Evolutionary conservation across 1,284 basidiomycete species (phyloP).

Genomic region (Volvariella volvacea): DNA sequence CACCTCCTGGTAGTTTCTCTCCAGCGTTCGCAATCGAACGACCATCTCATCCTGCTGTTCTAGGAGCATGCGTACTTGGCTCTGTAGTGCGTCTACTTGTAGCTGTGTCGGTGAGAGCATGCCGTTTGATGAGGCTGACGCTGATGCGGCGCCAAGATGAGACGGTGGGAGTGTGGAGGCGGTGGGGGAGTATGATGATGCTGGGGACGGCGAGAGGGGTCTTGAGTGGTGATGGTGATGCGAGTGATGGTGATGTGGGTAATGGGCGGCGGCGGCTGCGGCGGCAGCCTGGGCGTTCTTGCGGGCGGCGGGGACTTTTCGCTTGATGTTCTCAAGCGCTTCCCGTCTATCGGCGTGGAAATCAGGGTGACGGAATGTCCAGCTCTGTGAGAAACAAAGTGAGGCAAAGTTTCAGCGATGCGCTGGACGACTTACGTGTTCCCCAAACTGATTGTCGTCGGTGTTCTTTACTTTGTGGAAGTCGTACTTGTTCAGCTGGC

Average conservation of each 20-base stretch:
- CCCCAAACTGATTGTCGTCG: constrained; percentile 72
- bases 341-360: constrained; percentile 85
- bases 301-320: constrained; percentile 77
- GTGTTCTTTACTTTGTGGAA: constrained; percentile 95
- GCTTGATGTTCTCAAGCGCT: constrained; percentile 89
- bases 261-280: constrained; percentile 18
- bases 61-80: constrained; percentile 42
- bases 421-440: constrained; percentile 49
- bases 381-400: constrained; percentile 46
- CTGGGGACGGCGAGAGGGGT: constrained; percentile 24
- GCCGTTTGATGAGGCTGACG: neutral
- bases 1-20: constrained; percentile 72
- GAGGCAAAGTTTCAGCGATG: constrained; percentile 3
- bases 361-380: constrained; percentile 95
- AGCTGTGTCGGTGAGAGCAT: constrained; percentile 5
- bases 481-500: constrained; percentile 97
- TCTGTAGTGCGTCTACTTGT: constrained; percentile 36
- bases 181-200: constrained; percentile 6
- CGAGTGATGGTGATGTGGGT: constrained; percentile 17
- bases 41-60: constrained; percentile 56
- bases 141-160: constrained; percentile 4
- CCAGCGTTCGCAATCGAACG: constrained; percentile 36
- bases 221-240: constrained; percentile 12
- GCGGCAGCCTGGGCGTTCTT: constrained; percentile 31
- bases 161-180: constrained; percentile 12